Evolutionary conservation across 1,139 yeast species (phyloP), one percentile per base, ranked within the genome.

Genomic region (Geotrichum citri-aurantii): DNA sequence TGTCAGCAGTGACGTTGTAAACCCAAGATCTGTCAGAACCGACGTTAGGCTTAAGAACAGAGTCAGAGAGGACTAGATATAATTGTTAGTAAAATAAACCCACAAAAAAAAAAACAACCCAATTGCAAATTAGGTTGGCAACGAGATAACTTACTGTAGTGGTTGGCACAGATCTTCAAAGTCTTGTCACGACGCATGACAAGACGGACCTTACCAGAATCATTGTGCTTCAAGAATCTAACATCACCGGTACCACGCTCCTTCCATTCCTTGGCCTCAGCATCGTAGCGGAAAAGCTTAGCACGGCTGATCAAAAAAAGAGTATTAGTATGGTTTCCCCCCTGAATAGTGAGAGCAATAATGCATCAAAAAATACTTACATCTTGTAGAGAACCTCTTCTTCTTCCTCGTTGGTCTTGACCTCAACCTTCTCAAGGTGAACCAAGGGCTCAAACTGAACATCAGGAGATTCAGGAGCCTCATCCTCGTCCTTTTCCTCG

Each of bases 161-260:
- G 99, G 80, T 93, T 93, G 69, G 99, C 99, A 77, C 99, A 93
- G 70, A 95, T 87, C 82, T 93, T 93, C 73, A 92, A 83, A 60
- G 98, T 93, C 81, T 93, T 93, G 79, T 93, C 99, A 79, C 99
- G 90, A 83, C 99, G 89, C 99, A 93, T 93, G 73, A 93, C 81
- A 66, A 93, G 77, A 78, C 99, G 86, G 64, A 88, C 88, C 78
- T 89, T 92, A 60, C 82, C 81, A 60, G 90, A 78, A 63, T 78
- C 78, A 77, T 89, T 90, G 79, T 92, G 97, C 79, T 93, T 83
- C 73, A 93, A 83, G 76, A 93, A 90, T 77, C 92, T 90, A 69
- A 92, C 97, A 72, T 93, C 99, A 69, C 99, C 99, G 51, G 97
- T 91, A 67, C 99, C 99, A 80, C 99, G 88, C 80, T 95, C 99